Evolutionary conservation across 1,284 basidiomycete species (phyloP).

Genomic region (Leccinum colubrinum): DNA sequence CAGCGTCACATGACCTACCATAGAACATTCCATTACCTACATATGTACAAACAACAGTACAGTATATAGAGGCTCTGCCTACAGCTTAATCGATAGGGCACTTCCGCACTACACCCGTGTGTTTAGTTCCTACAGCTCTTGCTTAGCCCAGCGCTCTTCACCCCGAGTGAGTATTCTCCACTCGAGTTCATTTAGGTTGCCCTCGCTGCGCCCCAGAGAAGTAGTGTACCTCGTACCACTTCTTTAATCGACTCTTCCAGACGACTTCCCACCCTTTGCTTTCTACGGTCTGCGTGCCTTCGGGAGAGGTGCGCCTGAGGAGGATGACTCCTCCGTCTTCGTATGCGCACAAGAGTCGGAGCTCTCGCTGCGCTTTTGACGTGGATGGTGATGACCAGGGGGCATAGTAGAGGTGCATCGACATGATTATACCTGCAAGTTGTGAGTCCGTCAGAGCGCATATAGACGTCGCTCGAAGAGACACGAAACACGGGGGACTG

Average conservation of each 20-base stretch:
- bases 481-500: neutral
- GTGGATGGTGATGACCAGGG: slow-evolving; percentile 21
- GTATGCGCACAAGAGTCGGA: slow-evolving; percentile 70
- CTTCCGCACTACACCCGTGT: too few species aligned
- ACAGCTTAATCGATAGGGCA: too few species aligned
- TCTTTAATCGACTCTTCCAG: slow-evolving; percentile 51
- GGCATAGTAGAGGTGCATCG: slow-evolving; percentile 63
- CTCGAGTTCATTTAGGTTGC: too few species aligned
- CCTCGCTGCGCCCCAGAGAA: too few species aligned
- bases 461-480: neutral
- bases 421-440: slow-evolving; percentile 78
- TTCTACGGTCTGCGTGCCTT: slow-evolving; percentile 53
- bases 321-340: slow-evolving; percentile 80
- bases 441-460: neutral
- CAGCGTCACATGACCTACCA: too few species aligned
- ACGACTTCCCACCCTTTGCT: slow-evolving; percentile 70
- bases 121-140: too few species aligned
- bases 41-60: too few species aligned
- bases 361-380: slow-evolving; percentile 29
- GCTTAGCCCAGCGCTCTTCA: too few species aligned
- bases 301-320: slow-evolving; percentile 34
- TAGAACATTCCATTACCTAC: too few species aligned
- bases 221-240: too few species aligned
- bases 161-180: too few species aligned
- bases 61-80: too few species aligned